phyloP scores from a whole-genome alignment of 176 grass and related monocot species.

The Olyra latifolia region DNA sequence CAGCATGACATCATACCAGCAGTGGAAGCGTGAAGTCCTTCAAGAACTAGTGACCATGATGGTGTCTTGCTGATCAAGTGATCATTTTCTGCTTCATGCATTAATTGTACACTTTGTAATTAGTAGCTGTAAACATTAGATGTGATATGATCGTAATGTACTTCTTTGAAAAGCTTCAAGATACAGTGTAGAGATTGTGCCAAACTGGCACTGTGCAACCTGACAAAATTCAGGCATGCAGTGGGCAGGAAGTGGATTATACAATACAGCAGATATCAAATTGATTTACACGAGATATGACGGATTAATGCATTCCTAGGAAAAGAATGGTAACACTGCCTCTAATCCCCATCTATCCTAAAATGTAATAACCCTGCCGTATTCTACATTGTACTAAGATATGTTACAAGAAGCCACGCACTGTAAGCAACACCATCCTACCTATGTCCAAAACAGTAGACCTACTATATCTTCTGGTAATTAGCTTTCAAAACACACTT shows the following conservation, averaged over 20 bases:
- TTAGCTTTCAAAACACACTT: conserved; percentile 11
- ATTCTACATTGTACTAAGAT: conserved; percentile 41
- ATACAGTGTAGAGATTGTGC: not conserved
- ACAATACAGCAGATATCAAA: not conserved
- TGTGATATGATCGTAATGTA: not conserved
- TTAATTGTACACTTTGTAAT: not conserved
- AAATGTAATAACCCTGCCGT: conserved; percentile 19
- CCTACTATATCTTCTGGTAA: conserved; percentile 23
- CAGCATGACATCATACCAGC: not conserved
- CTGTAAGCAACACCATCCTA: conserved; percentile 27
- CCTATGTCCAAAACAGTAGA: conserved; percentile 12
- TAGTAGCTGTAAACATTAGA: not conserved
- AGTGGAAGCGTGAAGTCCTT: not conserved
- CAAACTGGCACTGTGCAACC: not conserved
- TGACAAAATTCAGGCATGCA: not conserved
- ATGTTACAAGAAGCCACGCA: conserved; percentile 35
- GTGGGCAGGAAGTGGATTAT: not conserved
- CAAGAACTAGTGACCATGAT: not conserved
- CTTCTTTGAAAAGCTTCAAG: not conserved
- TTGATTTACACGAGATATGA: conserved; percentile 40
- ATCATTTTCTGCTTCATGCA: not conserved
- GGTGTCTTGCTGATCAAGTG: not conserved
- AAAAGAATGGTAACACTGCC: conserved; percentile 31
- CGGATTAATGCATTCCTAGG: not conserved
- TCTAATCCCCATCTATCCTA: conserved; percentile 21